These are phyloP conservation scores for Coemansia sp. DNA, from an alignment of 192 early-diverging fungal species.

Conservation along the genomic window DNA sequence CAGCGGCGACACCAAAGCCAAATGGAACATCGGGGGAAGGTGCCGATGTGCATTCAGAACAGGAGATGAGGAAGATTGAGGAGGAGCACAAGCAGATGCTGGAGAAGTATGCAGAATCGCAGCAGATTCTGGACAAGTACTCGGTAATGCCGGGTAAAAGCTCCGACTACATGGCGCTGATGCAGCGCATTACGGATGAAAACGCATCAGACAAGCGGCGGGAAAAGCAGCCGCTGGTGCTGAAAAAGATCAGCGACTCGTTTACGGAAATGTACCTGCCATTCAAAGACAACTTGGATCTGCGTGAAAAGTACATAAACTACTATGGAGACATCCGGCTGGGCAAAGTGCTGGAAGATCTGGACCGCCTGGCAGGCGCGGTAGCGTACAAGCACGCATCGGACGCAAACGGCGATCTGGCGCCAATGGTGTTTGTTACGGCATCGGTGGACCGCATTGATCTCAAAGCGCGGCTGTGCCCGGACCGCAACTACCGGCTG, in stretches of 20 bases:
- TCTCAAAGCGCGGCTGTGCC: conserved; percentile 59
- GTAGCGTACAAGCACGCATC: conserved; percentile 76
- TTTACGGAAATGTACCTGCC: conserved; percentile 77
- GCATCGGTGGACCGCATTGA: conserved; percentile 88
- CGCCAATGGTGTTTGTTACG: conserved; percentile 76
- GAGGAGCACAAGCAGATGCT: conserved; percentile 52
- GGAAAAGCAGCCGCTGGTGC: conserved; percentile 45
- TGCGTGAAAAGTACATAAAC: conserved; percentile 81
- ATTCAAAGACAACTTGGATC: conserved; percentile 68
- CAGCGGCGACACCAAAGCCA: conserved; percentile 13
- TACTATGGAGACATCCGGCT: conserved; percentile 69
- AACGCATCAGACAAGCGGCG: conserved; percentile 29
- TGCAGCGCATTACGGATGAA: conserved; percentile 45
- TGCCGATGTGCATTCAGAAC: conserved; percentile 11
- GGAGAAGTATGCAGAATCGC: conserved; percentile 40
- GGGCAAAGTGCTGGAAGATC: conserved; percentile 83
- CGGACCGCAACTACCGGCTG: conserved; percentile 70
- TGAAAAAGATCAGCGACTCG: conserved; percentile 65
- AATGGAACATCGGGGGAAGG: conserved; percentile 2
- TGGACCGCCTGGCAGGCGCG: conserved; percentile 81
- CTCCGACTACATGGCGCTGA: conserved; percentile 48
- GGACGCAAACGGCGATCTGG: conserved; percentile 52
- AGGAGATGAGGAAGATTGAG: conserved; percentile 18
- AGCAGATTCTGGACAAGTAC: conserved; percentile 48
- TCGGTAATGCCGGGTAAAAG: conserved; percentile 47